Evolutionary conservation across 257 asterid species (phyloP), one percentile per base, ranked within the genome.

Genomic region (Cordia subcordata): DNA sequence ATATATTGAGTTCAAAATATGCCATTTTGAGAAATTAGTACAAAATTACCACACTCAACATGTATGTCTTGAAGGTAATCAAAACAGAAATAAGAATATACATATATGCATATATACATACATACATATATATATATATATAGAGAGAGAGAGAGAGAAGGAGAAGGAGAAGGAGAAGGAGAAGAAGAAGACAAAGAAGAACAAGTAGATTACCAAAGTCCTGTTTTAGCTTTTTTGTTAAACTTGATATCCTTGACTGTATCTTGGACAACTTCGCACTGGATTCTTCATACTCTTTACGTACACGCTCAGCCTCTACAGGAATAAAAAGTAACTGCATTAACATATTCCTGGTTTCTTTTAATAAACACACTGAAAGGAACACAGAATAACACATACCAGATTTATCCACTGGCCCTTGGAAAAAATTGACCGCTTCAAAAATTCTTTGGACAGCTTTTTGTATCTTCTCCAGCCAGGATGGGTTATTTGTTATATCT

Each of bases 381-480:
- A 18, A 44, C 21, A 33, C 37, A 70, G 64, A 69, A 61, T 21
- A 54, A 55, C n/a, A 12, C 38, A 58, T 89, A 92, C 99, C 99
- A 75, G 99, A 86, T 72, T 75, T 77, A 78, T 88, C 82, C 53
- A 85, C 86, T 39, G 99, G 97, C 62, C 79, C 75, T 74, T 80
- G 92, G 79, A 92, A 92, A 61, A 82, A 55, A 70, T 83, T 92
- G 74, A 89, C 86, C 65, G 89, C 81, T 61, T 77, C 81, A 60
- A 92, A 72, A 73, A 88, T 71, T 71, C 65, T 78, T 72, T 75
- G 79, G 61, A 77, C 93, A 61, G 82, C 78, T 66, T 74, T 67
- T 78, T 85, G 95, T 71, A 92, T 81, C 94, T 86, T 92, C 75
- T 81, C 95, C 78, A 83, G 70, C 99, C 96, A 92, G 45, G 97